Evolutionary conservation across 2,329 filamentous ascomycete species (phyloP).

Genomic region (Fusarium udum): DNA sequence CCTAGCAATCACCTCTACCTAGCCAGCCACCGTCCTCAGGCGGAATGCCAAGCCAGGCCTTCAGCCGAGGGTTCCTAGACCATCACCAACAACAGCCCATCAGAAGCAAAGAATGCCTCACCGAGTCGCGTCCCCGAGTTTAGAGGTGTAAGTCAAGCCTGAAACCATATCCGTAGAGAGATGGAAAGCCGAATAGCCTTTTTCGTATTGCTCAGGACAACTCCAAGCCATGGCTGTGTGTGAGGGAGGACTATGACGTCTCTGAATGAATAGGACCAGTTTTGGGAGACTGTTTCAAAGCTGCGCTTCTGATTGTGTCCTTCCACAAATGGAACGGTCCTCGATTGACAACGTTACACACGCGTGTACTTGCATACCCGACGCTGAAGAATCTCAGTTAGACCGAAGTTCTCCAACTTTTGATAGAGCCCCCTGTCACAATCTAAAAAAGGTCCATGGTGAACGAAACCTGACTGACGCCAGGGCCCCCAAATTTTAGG

Average conservation of each 20-base stretch:
- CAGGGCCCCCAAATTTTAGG: constrained; percentile 3
- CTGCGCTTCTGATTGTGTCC: background rate
- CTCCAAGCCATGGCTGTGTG: background rate
- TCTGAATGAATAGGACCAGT: background rate
- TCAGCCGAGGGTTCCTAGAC: constrained; percentile 12
- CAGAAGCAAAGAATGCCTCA: background rate
- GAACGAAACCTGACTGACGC: background rate
- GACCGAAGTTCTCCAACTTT: constrained; percentile 14
- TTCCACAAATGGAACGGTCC: background rate
- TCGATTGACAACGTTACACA: constrained; percentile 15
- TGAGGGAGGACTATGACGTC: constrained; percentile 5
- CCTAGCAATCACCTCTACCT: background rate
- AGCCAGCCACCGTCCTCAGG: constrained; percentile 9
- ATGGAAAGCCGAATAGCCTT: background rate
- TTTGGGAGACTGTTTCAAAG: background rate
- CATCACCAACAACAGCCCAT: background rate
- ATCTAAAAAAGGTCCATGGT: background rate
- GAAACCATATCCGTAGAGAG: background rate
- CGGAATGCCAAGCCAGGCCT: constrained; percentile 24
- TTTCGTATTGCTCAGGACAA: background rate
- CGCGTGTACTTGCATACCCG: constrained; percentile 21
- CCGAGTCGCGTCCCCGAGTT: background rate
- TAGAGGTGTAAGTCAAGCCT: background rate
- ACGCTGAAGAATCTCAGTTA: constrained; percentile 11
- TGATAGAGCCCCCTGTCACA: constrained; percentile 15